Conservation (phyloP, 129 eudicot genomes). For the Smallanthus sonchifolius region DNA sequence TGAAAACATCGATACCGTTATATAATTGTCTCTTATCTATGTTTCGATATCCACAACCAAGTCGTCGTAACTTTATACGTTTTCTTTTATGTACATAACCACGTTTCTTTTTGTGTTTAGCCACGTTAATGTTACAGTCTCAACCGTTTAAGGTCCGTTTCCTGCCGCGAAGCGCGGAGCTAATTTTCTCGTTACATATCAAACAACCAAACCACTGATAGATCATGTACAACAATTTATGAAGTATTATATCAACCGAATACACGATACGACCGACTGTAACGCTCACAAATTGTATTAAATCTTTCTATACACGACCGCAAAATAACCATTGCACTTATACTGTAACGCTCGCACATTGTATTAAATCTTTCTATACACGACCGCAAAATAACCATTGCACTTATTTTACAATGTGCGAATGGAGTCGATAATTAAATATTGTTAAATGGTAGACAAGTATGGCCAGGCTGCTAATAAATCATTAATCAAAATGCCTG, state of each 20-base stretch:
- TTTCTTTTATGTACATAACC: too few relatives aligned
- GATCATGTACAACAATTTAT: background rate
- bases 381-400: background rate
- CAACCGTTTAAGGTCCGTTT: too few relatives aligned
- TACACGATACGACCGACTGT: background rate
- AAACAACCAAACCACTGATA: background rate
- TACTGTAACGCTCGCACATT: background rate
- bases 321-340: constrained; percentile 10
- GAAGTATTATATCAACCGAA: background rate
- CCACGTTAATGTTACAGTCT: too few relatives aligned
- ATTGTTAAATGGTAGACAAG: background rate
- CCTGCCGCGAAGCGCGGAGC: too few relatives aligned
- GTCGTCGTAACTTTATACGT: too few relatives aligned
- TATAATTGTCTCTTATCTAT: too few relatives aligned
- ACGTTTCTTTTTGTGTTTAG: too few relatives aligned
- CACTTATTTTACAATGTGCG: constrained; percentile 15
- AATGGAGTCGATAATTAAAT: background rate
- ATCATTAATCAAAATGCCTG: background rate
- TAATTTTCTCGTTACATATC: too few relatives aligned
- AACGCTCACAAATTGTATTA: background rate
- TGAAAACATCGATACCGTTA: too few relatives aligned
- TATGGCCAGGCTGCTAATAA: background rate
- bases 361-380: background rate
- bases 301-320: background rate
- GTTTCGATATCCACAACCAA: too few relatives aligned